Conservation (phyloP, 2,329 filamentous ascomycete species). For the Claviceps humidiphila region DNA sequence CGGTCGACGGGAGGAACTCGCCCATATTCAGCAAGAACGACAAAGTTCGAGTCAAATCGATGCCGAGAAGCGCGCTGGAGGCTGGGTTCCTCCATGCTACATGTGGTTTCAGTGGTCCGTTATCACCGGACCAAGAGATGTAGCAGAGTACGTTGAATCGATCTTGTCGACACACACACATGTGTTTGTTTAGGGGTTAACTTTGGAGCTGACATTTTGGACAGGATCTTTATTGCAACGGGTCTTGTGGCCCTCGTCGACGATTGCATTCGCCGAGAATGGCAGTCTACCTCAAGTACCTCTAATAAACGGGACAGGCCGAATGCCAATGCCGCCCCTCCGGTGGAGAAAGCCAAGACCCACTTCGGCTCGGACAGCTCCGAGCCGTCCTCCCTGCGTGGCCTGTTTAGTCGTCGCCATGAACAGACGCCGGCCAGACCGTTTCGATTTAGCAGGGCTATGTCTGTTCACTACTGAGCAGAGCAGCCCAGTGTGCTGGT, state of each 20-base stretch:
- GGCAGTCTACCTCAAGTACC: conserved; percentile 30
- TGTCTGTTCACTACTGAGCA: conserved; percentile 22
- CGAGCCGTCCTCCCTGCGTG: not conserved
- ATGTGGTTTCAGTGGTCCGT: conserved; percentile 76
- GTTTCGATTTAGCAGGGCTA: conserved; percentile 21
- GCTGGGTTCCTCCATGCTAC: conserved; percentile 81
- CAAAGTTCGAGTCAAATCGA: conserved; percentile 56
- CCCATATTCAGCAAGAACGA: conserved; percentile 73
- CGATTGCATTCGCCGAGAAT: conserved; percentile 74
- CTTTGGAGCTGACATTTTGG: not conserved
- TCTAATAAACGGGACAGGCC: conserved; percentile 3
- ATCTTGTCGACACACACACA: not conserved
- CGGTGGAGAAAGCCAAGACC: not conserved
- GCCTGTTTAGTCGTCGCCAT: conserved; percentile 4
- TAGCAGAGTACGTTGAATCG: conserved; percentile 59
- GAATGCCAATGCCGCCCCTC: conserved; percentile 3
- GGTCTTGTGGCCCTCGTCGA: conserved; percentile 81
- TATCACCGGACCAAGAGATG: conserved; percentile 57
- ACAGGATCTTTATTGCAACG: conserved; percentile 76
- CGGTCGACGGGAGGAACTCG: conserved; percentile 47
- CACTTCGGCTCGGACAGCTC: not conserved
- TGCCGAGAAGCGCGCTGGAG: conserved; percentile 64
- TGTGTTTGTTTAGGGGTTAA: not conserved
- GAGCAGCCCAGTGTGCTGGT: not conserved
- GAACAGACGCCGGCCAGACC: conserved; percentile 21